Percentiles rank a stretch among this genome's conserved stretches.
Conservation (phyloP, 805 yeast genomes). For the Barnettozyma botsteinii region DNA sequence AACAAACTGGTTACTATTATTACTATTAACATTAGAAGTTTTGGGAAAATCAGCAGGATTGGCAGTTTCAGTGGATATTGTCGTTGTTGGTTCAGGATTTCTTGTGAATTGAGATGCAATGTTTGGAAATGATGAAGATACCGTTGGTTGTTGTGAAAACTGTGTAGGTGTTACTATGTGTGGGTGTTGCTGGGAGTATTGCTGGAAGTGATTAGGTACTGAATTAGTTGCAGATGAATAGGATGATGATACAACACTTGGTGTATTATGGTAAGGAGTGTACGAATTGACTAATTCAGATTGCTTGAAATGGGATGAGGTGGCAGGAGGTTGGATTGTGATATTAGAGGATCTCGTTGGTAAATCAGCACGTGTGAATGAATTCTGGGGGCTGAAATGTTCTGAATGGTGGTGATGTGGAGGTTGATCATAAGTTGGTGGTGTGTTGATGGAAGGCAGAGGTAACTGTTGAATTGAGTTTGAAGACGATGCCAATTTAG, state of each 20-base stretch:
- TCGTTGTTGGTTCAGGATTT: neutral
- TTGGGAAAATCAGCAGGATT: slow-evolving; percentile 14
- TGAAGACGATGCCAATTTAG: slow-evolving; percentile 26
- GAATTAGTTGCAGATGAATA: slow-evolving; percentile 32
- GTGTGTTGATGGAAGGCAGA: slow-evolving; percentile 4
- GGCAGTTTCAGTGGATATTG: slow-evolving; percentile 10
- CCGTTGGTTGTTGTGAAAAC: slow-evolving; percentile 8
- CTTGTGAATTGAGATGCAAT: slow-evolving; percentile 1
- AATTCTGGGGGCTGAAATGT: slow-evolving; percentile 6
- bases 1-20: slow-evolving; percentile 1
- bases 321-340: slow-evolving; percentile 22
- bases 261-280: slow-evolving; percentile 40
- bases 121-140: slow-evolving; percentile 15
- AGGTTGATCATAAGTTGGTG: slow-evolving; percentile 6
- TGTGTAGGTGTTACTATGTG: too few species aligned
- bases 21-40: slow-evolving; percentile 2
- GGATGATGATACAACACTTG: slow-evolving; percentile 42
- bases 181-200: slow-evolving; percentile 9
- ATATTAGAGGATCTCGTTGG: slow-evolving; percentile 21
- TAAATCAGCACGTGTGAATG: slow-evolving; percentile 1
- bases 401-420: slow-evolving; percentile 9
- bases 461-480: slow-evolving; percentile 11
- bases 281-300: slow-evolving; percentile 23
- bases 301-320: slow-evolving; percentile 27
- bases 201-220: slow-evolving; percentile 17